Conservation (phyloP, 371 early-diverging fungal species). For the Gilbertella persicaria region DNA sequence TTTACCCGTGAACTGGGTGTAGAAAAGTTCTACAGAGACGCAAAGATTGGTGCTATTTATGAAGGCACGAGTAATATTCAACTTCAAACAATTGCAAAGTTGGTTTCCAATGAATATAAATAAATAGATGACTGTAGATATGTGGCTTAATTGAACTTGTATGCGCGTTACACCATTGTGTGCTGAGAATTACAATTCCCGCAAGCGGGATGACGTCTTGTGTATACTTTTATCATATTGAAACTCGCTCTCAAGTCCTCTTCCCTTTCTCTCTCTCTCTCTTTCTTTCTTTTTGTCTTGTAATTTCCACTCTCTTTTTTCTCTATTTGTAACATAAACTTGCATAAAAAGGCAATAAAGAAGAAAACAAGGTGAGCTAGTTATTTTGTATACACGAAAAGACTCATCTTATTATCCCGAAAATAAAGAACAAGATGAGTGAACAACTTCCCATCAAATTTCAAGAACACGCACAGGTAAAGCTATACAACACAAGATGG, state of each 20-base stretch:
- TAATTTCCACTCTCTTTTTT: neutral
- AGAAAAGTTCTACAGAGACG: conserved; percentile 97
- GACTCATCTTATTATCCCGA: neutral
- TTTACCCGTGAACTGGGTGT: conserved; percentile 81
- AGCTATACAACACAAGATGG: too few species aligned
- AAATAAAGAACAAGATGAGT: conserved; percentile 50
- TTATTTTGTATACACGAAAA: neutral
- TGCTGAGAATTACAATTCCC: neutral
- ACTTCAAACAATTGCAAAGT: conserved; percentile 92
- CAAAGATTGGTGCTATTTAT: conserved; percentile 90
- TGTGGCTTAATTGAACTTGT: too few species aligned
- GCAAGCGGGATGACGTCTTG: neutral
- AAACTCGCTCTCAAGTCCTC: too few species aligned
- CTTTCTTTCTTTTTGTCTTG: neutral
- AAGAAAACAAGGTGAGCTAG: neutral
- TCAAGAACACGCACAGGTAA: conserved; percentile 95
- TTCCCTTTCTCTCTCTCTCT: neutral
- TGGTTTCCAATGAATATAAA: conserved; percentile 20
- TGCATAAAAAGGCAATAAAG: neutral
- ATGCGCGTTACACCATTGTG: too few species aligned
- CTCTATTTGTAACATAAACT: neutral
- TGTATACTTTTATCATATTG: neutral
- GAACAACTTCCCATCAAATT: conserved; percentile 82
- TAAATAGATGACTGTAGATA: too few species aligned
- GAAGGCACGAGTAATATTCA: conserved; percentile 93